Evolutionary conservation across 352 stramenopile genomes (phyloP).

Genomic region (Pythium aristosporum): DNA sequence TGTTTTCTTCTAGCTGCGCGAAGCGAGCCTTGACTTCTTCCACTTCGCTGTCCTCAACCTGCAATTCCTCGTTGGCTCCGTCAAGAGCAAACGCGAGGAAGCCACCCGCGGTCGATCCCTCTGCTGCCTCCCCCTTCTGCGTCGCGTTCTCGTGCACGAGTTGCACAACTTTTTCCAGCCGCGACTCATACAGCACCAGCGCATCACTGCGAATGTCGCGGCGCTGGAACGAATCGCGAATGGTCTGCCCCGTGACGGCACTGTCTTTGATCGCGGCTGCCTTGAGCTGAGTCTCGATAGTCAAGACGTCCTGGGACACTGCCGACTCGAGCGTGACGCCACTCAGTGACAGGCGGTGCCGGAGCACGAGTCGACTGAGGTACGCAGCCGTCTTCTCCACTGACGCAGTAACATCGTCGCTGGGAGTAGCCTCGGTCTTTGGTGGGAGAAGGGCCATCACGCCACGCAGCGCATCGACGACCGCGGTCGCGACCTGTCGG

Average conservation of each 20-base stretch:
- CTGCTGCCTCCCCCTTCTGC: not conserved
- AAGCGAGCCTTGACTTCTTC: constrained; percentile 11
- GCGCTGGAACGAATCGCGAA: constrained; percentile 76
- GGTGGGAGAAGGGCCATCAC: constrained; percentile 32
- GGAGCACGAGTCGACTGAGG: constrained; percentile 51
- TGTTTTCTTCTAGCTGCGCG: constrained; percentile 39
- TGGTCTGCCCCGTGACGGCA: constrained; percentile 61
- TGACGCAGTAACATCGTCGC: constrained; percentile 15
- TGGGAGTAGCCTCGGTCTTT: not conserved
- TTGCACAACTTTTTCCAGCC: constrained; percentile 25
- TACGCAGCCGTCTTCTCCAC: constrained; percentile 39
- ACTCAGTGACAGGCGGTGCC: constrained; percentile 47
- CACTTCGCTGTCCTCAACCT: constrained; percentile 17
- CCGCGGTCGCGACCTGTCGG: constrained; percentile 40
- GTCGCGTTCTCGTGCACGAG: constrained; percentile 1
- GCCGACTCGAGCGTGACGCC: constrained; percentile 41
- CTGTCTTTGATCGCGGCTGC: constrained; percentile 44
- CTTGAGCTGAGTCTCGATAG: constrained; percentile 48
- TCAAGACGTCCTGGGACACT: constrained; percentile 48
- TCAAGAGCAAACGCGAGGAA: constrained; percentile 1
- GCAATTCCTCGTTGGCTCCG: not conserved
- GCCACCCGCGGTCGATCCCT: not conserved
- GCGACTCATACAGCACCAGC: constrained; percentile 45
- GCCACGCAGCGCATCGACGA: constrained; percentile 40
- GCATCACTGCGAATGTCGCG: constrained; percentile 75